These are phyloP conservation scores for Kurtzmaniella quercitrusa DNA, from an alignment of 1,139 yeast genomes.

Conservation along the genomic window DNA sequence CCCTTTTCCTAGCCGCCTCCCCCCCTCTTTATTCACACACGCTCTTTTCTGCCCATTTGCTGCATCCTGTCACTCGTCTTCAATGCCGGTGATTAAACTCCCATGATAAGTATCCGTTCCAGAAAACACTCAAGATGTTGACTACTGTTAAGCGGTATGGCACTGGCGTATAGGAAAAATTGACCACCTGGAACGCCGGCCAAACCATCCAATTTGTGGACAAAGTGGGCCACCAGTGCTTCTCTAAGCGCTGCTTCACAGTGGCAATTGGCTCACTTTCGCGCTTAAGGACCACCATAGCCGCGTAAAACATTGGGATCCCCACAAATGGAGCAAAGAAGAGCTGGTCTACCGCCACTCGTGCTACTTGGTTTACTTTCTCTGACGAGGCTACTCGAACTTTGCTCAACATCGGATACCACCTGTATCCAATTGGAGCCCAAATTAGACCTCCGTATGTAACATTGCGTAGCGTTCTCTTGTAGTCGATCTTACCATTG, in stretches of 20 bases:
- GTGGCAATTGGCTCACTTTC: constrained; percentile 9
- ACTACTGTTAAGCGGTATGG: constrained; percentile 65
- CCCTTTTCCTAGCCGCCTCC: too few relatives aligned
- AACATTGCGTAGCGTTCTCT: constrained; percentile 31
- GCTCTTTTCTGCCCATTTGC: background rate
- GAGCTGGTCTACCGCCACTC: constrained; percentile 70
- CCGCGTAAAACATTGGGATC: constrained; percentile 62
- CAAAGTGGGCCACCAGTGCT: constrained; percentile 59
- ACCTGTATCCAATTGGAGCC: constrained; percentile 40
- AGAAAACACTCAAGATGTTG: constrained; percentile 68
- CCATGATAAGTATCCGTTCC: constrained; percentile 79
- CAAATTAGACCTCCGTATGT: constrained; percentile 34
- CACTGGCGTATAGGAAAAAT: constrained; percentile 69
- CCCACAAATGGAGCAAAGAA: constrained; percentile 71
- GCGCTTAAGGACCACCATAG: constrained; percentile 63
- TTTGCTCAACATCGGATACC: constrained; percentile 31
- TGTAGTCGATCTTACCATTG: constrained; percentile 21
- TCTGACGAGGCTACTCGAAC: constrained; percentile 10
- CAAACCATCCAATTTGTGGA: constrained; percentile 77
- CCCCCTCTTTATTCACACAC: background rate
- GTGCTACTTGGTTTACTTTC: constrained; percentile 26
- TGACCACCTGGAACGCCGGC: constrained; percentile 76
- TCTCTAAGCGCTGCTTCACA: constrained; percentile 30
- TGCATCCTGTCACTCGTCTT: background rate
- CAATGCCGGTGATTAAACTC: constrained; percentile 11